Base-by-base conservation (phyloP, 192 early-diverging fungal genomes). In the Lobosporangium transversale region DNA sequence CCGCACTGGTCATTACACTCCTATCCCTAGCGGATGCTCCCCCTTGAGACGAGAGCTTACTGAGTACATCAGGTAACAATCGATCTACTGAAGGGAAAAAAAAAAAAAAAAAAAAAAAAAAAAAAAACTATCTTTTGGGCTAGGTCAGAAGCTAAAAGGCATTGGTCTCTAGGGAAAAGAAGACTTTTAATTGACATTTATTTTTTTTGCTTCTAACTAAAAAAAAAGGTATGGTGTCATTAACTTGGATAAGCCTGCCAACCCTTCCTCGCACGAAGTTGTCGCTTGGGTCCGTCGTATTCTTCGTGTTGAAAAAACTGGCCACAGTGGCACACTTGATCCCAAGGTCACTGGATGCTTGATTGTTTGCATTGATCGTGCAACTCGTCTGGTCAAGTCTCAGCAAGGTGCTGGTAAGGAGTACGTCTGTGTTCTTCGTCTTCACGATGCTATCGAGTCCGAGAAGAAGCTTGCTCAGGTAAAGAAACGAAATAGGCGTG, bases 341-440 rank as follows among this genome's bases (percentile, higher is more conserved):
- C 97, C 97, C 58, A 99, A 99, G 80, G 97, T 99, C 23, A 99
- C 97, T 14, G 97, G 97, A 30, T 98, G 97, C 76, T 86, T 99
- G 85, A 98, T 98, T 79, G 97, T 99, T 37, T 99, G 97, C 84
- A 86, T 99, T 74, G 97, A 99, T 81, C 93, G 97, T 58, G 97
- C 97, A 8, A 99, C 97, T 30, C 93, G 97, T 43, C 84, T 99
- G 59, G 97, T 99, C 76, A 99, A 99, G 87, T 97, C 96, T 43
- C 97, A 99, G 83, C 97, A 99, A 80, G 92, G 95, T 78, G 97
- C 97, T 44, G 97, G 97, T 81, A 98, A 99, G 81, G 97, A 99
- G 83, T 99, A 99, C 79, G 97, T 99, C 33, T 90, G 89, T 63
- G 90, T 99, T 14, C 83, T 99, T 44, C 92, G 97, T 47, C 91